Percentiles rank a stretch among this genome's conserved stretches.
Evolutionary conservation across 441 rosid species (phyloP).

Genomic region (Capsella rubella): DNA sequence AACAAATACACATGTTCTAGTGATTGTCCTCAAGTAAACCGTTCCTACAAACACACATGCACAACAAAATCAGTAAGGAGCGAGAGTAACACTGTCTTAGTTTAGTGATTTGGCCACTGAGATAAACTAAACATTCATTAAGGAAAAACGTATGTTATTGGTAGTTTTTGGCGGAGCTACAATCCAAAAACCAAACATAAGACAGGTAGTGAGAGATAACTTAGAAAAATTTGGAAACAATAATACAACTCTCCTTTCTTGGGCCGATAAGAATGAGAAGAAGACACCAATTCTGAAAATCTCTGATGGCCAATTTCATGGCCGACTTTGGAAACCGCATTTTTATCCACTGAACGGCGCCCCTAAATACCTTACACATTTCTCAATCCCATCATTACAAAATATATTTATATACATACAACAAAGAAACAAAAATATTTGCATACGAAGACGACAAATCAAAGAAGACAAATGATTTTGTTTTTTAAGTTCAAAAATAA

Average conservation of each 20-base stretch:
- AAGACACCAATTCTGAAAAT: conserved; percentile 22
- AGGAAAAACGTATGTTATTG: background rate
- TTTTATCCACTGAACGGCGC: conserved; percentile 26
- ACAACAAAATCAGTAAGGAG: background rate
- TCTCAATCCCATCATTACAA: background rate
- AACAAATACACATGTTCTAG: background rate
- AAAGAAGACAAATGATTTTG: conserved; percentile 22
- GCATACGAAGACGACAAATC: conserved; percentile 20
- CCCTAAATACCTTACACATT: conserved; percentile 28
- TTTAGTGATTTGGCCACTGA: background rate
- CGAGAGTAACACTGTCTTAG: background rate
- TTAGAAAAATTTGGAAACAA: background rate
- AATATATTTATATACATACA: background rate
- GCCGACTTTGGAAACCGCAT: conserved; percentile 40
- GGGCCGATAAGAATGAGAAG: conserved; percentile 32
- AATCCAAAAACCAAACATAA: background rate
- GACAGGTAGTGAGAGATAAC: background rate
- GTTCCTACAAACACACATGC: background rate
- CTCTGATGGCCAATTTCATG: background rate
- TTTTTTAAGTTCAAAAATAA: background rate
- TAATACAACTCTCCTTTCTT: background rate
- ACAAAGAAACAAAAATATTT: background rate
- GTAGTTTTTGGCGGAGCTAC: background rate
- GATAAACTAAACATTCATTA: background rate
- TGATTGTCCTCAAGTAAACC: background rate